phyloP scores from a whole-genome alignment of 352 stramenopile genomes.

The Globisporangium echinulatum region DNA sequence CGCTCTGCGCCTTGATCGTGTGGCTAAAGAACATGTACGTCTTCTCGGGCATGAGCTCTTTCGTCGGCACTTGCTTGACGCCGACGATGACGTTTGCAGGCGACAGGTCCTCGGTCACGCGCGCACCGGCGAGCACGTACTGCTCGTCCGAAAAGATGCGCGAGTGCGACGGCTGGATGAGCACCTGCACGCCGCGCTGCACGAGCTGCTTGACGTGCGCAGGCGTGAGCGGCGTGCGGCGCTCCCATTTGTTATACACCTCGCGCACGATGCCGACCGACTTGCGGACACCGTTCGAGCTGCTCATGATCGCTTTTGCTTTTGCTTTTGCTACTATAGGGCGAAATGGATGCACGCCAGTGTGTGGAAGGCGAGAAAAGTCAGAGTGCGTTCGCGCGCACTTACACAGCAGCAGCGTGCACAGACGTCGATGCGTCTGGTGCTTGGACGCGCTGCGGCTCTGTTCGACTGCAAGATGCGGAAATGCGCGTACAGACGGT shows the following conservation, averaged over 20 bases:
- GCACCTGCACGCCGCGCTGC: constrained; percentile 75
- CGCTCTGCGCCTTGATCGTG: constrained; percentile 94
- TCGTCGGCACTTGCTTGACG: constrained; percentile 91
- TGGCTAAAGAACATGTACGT: constrained; percentile 97
- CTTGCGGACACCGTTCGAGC: constrained; percentile 22
- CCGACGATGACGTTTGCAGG: constrained; percentile 90
- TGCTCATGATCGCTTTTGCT: constrained; percentile 5
- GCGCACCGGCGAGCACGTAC: constrained; percentile 87
- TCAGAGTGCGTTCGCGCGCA: too few species aligned
- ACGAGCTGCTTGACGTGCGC: constrained; percentile 85
- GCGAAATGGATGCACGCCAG: too few species aligned
- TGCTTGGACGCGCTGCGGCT: too few species aligned
- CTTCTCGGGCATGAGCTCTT: constrained; percentile 84
- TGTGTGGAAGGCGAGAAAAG: too few species aligned
- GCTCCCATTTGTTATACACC: constrained; percentile 95
- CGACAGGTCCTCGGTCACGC: constrained; percentile 85
- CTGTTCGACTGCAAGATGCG: too few species aligned
- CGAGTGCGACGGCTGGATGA: constrained; percentile 90
- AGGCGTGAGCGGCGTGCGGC: constrained; percentile 88
- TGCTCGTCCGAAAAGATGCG: constrained; percentile 93
- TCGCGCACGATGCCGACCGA: constrained; percentile 91
- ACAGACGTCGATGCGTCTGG: too few species aligned
- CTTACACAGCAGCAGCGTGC: too few species aligned
- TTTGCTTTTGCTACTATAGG: not conserved
- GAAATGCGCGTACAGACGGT: too few species aligned